phyloP scores from a whole-genome alignment of 495 filamentous ascomycete species.

The Arthonia radiata region DNA sequence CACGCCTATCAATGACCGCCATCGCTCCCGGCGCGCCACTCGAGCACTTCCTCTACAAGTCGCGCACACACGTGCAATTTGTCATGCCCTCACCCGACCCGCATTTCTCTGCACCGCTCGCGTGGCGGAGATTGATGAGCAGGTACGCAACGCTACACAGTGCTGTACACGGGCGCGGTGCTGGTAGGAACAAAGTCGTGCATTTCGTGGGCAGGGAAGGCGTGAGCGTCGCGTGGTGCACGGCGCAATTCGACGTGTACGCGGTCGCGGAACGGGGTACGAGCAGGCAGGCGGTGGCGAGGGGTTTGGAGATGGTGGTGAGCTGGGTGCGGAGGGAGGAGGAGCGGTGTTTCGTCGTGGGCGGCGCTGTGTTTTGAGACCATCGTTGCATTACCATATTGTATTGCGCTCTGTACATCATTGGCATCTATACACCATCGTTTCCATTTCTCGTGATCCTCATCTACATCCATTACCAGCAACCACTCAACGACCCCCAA shows the following conservation, averaged over 20 bases:
- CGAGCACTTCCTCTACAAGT: conserved; percentile 87
- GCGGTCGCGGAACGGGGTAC: conserved; percentile 64
- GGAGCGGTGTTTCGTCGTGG: conserved; percentile 83
- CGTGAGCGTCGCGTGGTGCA: conserved; percentile 70
- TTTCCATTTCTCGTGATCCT: no score
- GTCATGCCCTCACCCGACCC: conserved; percentile 65
- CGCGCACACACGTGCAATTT: conserved; percentile 79
- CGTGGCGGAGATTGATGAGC: conserved; percentile 51
- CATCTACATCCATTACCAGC: no score
- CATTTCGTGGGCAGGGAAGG: conserved; percentile 49
- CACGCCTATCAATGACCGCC: conserved; percentile 37
- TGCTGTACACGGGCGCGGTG: conserved; percentile 57
- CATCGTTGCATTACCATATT: no score
- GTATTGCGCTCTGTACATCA: no score
- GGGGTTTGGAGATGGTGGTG: conserved; percentile 64
- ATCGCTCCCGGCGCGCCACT: conserved; percentile 59
- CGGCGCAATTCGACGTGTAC: conserved; percentile 78
- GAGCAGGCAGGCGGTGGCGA: conserved; percentile 51
- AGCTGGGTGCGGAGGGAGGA: conserved; percentile 82
- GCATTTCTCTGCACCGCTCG: conserved; percentile 35
- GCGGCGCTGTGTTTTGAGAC: conserved; percentile 81
- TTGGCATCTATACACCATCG: no score
- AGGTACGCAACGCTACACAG: conserved; percentile 69
- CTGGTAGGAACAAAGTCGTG: conserved; percentile 63
- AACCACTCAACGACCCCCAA: no score